Conservation (phyloP, 257 asterid genomes). For the Solanum peruvianum region DNA sequence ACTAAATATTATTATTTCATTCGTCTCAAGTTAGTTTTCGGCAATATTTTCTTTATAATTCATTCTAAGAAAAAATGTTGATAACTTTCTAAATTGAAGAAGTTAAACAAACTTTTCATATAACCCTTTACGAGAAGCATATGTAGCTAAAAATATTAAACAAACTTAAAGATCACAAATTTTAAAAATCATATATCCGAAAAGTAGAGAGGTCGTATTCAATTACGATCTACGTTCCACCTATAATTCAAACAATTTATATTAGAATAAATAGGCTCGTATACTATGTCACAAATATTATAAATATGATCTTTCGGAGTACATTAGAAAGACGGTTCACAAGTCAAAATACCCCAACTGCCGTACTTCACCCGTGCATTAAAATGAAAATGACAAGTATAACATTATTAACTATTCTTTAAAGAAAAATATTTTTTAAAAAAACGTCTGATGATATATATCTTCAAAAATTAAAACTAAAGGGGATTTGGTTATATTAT, state of each 20-base stretch:
- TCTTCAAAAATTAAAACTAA: neutral
- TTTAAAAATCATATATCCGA: neutral
- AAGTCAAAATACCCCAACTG: neutral
- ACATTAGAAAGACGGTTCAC: neutral
- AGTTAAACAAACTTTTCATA: neutral
- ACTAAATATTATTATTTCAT: neutral
- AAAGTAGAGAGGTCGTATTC: neutral
- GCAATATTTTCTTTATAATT: neutral
- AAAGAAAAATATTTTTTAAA: neutral
- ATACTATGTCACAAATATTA: neutral
- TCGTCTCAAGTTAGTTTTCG: neutral
- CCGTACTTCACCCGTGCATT: neutral
- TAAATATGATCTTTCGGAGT: neutral
- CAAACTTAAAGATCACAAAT: neutral
- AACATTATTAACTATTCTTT: neutral
- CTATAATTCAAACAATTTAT: neutral
- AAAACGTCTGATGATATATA: neutral
- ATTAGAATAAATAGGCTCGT: neutral
- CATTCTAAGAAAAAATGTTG: neutral
- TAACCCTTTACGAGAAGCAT: neutral
- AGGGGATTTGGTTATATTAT: neutral
- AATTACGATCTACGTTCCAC: neutral
- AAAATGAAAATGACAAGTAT: neutral
- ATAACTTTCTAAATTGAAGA: neutral
- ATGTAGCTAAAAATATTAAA: neutral